Base-by-base conservation (phyloP, 495 filamentous ascomycete species). In the Xanthoparmelia taractica region DNA sequence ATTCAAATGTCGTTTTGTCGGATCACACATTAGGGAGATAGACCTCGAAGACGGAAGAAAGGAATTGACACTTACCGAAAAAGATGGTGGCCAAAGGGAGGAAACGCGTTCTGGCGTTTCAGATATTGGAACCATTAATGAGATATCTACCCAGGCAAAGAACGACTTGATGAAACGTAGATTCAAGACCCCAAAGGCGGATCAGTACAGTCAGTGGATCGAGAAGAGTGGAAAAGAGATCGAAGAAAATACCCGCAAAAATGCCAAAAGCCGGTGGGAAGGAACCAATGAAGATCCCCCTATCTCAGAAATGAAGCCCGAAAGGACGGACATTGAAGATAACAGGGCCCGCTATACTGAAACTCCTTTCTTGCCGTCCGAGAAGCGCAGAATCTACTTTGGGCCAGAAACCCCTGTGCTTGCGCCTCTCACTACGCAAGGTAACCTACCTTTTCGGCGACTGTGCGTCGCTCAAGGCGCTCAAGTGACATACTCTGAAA, bases 401-500 rank as follows among this genome's bases (percentile, higher is more conserved):
- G 91, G 92, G 12, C 85, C 86, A 8, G 92, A 97, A 68, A 97
- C 94, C 5, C 92, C 95, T 0, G 82, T 92, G 31, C 80, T 98
- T 23, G 94, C 95, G 4, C 94, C 94, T 48, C 73, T 90, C 57
- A 90, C 94, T 0, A 98, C 94, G 4, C 94, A 97, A 74, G 94
- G 94, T n/a, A 98, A 98, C 68, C 77, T 97, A 34, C 95, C 94
- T 2, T 98, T 96, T 78, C 88, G 94, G 52, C 84, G 95, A 58
- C 83, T 98, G n/a, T 97, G 94, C 69, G 85, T 87, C 0, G 85
- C 88, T 58, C 82, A 97, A 25, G 95, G 94, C 29, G 92, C 94
- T 25, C 89, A 96, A 66, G 76, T 95, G 41, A 98, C 93, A 5
- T 97, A 96, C 77, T 97, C 94, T 0, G 94, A 98, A 71, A 98